Percentiles rank a stretch among this genome's conserved stretches.
These are phyloP conservation scores for Penicillium subrubescens DNA, from an alignment of 495 filamentous ascomycete genomes.

Conservation along the genomic window DNA sequence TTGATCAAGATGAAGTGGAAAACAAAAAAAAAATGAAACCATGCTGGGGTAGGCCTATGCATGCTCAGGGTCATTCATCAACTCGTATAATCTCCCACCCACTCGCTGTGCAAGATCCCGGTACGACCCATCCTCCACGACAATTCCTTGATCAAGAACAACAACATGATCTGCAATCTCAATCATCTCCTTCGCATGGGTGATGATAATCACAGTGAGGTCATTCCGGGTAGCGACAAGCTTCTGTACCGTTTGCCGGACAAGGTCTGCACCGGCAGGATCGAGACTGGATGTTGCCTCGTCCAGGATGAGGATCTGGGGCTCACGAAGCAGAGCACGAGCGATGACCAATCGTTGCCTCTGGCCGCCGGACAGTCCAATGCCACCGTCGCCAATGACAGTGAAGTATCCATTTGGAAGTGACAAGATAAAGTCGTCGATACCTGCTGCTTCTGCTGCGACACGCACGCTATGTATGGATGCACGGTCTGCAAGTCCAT, in stretches of 20 bases:
- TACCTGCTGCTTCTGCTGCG: slow-evolving; percentile 69
- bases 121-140: slow-evolving; percentile 69
- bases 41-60: neutral
- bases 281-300: slow-evolving; percentile 88
- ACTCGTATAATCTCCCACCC: slow-evolving; percentile 42
- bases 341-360: slow-evolving; percentile 82
- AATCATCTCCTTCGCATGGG: slow-evolving; percentile 84
- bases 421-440: slow-evolving; percentile 78
- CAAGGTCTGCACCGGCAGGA: slow-evolving; percentile 61
- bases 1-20: neutral
- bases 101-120: slow-evolving; percentile 46
- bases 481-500: slow-evolving; percentile 59
- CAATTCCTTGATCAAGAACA: slow-evolving; percentile 66
- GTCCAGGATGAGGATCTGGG: slow-evolving; percentile 76
- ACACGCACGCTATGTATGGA: slow-evolving; percentile 43
- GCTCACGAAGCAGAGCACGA: slow-evolving; percentile 70
- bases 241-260: slow-evolving; percentile 62
- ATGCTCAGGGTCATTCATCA: slow-evolving; percentile 31
- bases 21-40: neutral
- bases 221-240: slow-evolving; percentile 40
- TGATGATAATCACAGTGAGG: slow-evolving; percentile 67
- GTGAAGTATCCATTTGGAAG: slow-evolving; percentile 77
- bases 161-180: slow-evolving; percentile 68
- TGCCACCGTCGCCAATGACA: slow-evolving; percentile 74
- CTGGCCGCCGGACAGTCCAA: slow-evolving; percentile 79